Conservation (phyloP, 2,329 filamentous ascomycete genomes). For the Rhinocladiella similis region DNA sequence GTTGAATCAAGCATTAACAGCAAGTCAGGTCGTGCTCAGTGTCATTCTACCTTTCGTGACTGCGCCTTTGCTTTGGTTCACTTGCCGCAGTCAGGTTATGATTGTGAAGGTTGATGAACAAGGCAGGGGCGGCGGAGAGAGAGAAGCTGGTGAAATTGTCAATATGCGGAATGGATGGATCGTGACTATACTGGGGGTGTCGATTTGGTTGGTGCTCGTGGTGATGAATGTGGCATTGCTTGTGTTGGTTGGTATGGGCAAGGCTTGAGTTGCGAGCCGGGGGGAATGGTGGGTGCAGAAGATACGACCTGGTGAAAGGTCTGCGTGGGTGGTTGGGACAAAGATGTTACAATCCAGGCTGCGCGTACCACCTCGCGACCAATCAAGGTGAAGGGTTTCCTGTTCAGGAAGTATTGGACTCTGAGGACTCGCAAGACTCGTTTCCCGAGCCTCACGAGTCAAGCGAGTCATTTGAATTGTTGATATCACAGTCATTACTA, state of each 20-base stretch:
- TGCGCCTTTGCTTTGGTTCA: constrained; percentile 83
- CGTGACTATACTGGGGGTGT: constrained; percentile 55
- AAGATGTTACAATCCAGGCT: not conserved
- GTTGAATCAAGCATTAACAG: constrained; percentile 70
- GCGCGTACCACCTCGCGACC: not conserved
- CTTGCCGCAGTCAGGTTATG: constrained; percentile 77
- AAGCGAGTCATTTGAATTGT: no score
- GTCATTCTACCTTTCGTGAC: constrained; percentile 80
- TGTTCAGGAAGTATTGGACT: no score
- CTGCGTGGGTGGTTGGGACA: not conserved
- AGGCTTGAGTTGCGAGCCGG: constrained; percentile 31
- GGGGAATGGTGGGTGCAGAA: not conserved
- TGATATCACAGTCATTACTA: no score
- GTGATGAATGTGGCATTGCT: constrained; percentile 78
- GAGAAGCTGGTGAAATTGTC: constrained; percentile 31
- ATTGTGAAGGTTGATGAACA: constrained; percentile 50
- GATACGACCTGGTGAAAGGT: not conserved
- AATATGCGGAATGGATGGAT: constrained; percentile 75
- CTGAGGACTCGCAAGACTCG: no score
- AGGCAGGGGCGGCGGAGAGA: constrained; percentile 9
- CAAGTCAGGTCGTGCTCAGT: constrained; percentile 74
- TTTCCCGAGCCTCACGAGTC: no score
- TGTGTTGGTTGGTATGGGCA: constrained; percentile 63
- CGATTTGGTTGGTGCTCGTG: constrained; percentile 73
- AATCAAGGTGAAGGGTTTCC: no score